Evolutionary conservation across 148 eudicot genomes (phyloP).

Genomic region (Persicaria tinctoria): DNA sequence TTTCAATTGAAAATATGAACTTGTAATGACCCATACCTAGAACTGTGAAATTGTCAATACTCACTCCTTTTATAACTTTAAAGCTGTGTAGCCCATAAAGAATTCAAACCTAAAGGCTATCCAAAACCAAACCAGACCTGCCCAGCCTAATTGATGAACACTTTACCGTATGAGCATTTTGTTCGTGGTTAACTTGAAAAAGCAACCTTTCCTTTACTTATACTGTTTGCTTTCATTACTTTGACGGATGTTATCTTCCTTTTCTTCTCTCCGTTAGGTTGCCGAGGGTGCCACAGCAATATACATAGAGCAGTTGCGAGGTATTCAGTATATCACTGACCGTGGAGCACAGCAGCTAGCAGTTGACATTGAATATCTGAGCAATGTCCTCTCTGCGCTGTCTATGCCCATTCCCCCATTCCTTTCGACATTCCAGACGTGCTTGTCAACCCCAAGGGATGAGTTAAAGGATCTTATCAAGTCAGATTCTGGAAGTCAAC

Average conservation of each 20-base stretch:
- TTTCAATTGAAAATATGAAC: not conserved
- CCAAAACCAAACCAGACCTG: not conserved
- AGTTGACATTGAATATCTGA: conserved; percentile 79
- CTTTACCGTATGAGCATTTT: not conserved
- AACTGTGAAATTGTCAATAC: not conserved
- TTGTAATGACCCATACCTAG: not conserved
- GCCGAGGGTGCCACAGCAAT: conserved; percentile 95
- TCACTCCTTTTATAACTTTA: not conserved
- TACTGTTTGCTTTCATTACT: not conserved
- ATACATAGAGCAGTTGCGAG: conserved; percentile 83
- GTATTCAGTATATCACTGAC: conserved; percentile 78
- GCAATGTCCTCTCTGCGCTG: conserved; percentile 87
- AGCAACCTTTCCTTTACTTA: not conserved
- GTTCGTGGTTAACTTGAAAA: not conserved
- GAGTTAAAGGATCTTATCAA: conserved; percentile 64
- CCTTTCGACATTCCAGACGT: conserved; percentile 73
- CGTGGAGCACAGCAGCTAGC: conserved; percentile 94
- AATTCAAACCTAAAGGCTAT: not conserved
- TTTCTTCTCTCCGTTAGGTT: conserved; percentile 37
- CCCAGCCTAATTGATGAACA: not conserved
- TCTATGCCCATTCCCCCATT: conserved; percentile 75
- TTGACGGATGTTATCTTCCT: not conserved
- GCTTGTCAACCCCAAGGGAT: conserved; percentile 76
- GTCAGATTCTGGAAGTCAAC: conserved; percentile 41
- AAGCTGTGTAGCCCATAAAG: not conserved